Percentiles rank a stretch among this genome's conserved stretches.
These are phyloP conservation scores for Cladosporium sp. DNA, from an alignment of 2,329 filamentous ascomycete genomes.

Conservation along the genomic window DNA sequence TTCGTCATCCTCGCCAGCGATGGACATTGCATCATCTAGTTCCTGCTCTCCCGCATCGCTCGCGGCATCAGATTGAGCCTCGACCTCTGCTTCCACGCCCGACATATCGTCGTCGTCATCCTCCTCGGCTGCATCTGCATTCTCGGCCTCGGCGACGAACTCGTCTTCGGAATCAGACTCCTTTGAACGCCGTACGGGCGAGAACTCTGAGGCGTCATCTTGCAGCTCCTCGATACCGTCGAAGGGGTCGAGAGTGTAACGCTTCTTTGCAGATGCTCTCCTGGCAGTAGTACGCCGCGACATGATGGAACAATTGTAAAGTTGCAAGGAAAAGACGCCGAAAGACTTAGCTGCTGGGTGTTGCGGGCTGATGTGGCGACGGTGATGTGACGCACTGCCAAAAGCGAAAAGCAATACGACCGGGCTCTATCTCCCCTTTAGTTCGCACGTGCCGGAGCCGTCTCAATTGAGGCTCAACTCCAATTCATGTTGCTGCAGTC, in stretches of 20 bases:
- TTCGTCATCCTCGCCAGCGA: slow-evolving; percentile 15
- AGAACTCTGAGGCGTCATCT: slow-evolving; percentile 10
- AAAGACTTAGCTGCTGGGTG: slow-evolving; percentile 9
- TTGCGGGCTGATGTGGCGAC: not conserved
- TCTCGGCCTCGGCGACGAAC: slow-evolving; percentile 30
- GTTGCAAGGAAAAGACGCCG: slow-evolving; percentile 4
- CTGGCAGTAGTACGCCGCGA: slow-evolving; percentile 20
- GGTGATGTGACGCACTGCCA: not conserved
- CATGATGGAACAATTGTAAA: slow-evolving; percentile 8
- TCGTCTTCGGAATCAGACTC: slow-evolving; percentile 27
- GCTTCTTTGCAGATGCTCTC: slow-evolving; percentile 21
- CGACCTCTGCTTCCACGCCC: slow-evolving; percentile 34
- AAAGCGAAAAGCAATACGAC: not conserved
- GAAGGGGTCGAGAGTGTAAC: slow-evolving; percentile 34
- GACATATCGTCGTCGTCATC: slow-evolving; percentile 32
- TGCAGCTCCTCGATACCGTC: slow-evolving; percentile 30
- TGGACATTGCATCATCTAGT: slow-evolving; percentile 27
- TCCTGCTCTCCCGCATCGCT: slow-evolving; percentile 36
- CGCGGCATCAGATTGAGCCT: slow-evolving; percentile 22
- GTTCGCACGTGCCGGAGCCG: not conserved
- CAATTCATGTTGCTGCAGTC: not conserved
- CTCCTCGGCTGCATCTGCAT: slow-evolving; percentile 28
- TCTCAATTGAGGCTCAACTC: not conserved
- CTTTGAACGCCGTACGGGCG: not conserved
- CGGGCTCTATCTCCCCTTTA: not conserved